These are phyloP conservation scores for Cyclostephanos tholiformis DNA, from an alignment of 108 stramenopile genomes.

Conservation along the genomic window DNA sequence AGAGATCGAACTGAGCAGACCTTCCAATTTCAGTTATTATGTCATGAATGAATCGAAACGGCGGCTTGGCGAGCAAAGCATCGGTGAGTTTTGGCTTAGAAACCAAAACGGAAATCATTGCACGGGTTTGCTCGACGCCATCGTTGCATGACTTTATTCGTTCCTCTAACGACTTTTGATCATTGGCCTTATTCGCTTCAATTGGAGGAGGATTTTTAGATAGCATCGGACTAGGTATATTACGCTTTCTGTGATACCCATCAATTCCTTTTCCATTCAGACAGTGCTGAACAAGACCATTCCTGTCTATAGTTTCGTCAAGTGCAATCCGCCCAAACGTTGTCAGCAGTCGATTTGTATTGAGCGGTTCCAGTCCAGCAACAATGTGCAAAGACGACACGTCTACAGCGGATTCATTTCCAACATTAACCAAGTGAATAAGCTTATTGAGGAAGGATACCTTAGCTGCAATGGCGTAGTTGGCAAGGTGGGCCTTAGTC, in stretches of 20 bases:
- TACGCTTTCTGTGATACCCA: not conserved
- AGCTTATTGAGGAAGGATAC: slow-evolving; percentile 53
- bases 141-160: slow-evolving; percentile 29
- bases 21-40: slow-evolving; percentile 60
- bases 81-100: slow-evolving; percentile 78
- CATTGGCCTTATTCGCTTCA: not conserved
- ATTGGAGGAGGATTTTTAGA: not conserved
- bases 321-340: slow-evolving; percentile 30
- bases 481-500: not conserved
- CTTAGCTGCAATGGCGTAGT: slow-evolving; percentile 9
- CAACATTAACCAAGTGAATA: slow-evolving; percentile 42
- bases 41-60: slow-evolving; percentile 87
- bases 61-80: slow-evolving; percentile 79
- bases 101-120: slow-evolving; percentile 52
- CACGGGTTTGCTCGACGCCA: slow-evolving; percentile 38
- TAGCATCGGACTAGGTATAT: not conserved
- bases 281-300: slow-evolving; percentile 32
- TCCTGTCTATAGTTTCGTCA: slow-evolving; percentile 28
- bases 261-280: slow-evolving; percentile 25
- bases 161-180: not conserved
- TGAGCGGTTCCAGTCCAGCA: slow-evolving; percentile 46
- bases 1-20: slow-evolving; percentile 49
- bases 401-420: slow-evolving; percentile 17
- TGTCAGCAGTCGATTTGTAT: slow-evolving; percentile 32
- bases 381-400: slow-evolving; percentile 44